phyloP scores from a whole-genome alignment of 1,139 yeast species.

The Arxiozyma telluris region DNA sequence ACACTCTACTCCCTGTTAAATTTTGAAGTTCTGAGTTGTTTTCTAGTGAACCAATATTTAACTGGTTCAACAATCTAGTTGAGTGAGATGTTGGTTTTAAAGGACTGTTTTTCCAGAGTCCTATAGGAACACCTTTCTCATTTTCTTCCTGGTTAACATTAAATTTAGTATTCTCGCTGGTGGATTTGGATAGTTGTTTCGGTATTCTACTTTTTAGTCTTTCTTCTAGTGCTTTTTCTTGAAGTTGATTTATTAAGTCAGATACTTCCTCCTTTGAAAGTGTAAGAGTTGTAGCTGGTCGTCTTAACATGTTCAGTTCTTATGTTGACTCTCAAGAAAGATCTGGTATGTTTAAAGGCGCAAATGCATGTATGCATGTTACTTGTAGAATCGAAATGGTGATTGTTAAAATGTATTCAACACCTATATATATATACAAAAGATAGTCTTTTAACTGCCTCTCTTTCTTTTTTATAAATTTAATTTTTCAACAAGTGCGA shows the following conservation, averaged over 20 bases:
- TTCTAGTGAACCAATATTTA: background rate
- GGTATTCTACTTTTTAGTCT: constrained; percentile 1
- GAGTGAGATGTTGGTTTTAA: background rate
- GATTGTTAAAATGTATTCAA: background rate
- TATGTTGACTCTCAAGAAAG: background rate
- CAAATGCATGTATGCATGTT: background rate
- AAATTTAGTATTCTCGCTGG: background rate
- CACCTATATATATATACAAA: too few relatives aligned
- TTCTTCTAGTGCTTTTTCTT: background rate
- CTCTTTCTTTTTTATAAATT: too few relatives aligned
- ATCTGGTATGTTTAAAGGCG: too few relatives aligned
- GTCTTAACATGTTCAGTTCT: background rate
- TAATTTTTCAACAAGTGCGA: background rate
- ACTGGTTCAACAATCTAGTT: background rate
- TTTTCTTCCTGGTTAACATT: background rate
- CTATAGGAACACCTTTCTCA: background rate
- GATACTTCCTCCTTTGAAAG: constrained; percentile 2
- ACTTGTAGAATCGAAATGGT: background rate
- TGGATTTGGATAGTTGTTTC: background rate
- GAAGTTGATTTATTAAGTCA: background rate
- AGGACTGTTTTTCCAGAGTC: background rate
- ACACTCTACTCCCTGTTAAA: background rate
- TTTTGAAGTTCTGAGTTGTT: background rate
- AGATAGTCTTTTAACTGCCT: background rate
- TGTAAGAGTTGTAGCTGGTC: background rate